Conservation (phyloP, 495 filamentous ascomycete species). For the Penicillium flavigenum region DNA sequence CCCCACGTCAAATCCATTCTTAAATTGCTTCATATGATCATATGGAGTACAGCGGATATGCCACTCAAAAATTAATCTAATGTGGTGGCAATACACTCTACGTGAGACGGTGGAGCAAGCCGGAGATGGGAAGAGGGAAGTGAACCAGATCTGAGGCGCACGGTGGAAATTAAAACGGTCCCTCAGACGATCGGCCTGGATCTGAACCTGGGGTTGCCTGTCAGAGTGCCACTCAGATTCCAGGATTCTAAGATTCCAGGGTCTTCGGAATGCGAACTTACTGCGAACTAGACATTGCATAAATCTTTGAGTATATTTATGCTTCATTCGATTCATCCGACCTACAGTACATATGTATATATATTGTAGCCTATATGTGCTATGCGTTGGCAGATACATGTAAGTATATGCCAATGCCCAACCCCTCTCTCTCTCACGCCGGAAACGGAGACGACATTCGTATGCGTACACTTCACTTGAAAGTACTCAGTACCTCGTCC, state of each 20-base stretch:
- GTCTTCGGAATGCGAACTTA: constrained; percentile 9
- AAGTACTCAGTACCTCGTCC: constrained; percentile 8
- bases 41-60: background rate
- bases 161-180: constrained; percentile 27
- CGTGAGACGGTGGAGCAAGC: constrained; percentile 22
- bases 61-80: background rate
- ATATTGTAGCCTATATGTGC: background rate
- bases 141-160: constrained; percentile 27
- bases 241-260: background rate
- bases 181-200: constrained; percentile 2
- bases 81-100: constrained; percentile 26
- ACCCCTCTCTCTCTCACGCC: constrained; percentile 13
- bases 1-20: background rate
- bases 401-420: constrained; percentile 4
- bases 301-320: background rate
- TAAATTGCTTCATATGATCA: background rate
- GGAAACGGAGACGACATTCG: constrained; percentile 4
- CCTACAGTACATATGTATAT: too few species aligned
- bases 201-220: constrained; percentile 12
- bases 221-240: background rate
- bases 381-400: constrained; percentile 2
- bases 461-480: too few species aligned
- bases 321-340: background rate
- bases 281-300: constrained; percentile 7
- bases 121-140: constrained; percentile 20